Conservation (phyloP, 495 filamentous ascomycete genomes). For the Hypoxylon lienhwacheense region DNA sequence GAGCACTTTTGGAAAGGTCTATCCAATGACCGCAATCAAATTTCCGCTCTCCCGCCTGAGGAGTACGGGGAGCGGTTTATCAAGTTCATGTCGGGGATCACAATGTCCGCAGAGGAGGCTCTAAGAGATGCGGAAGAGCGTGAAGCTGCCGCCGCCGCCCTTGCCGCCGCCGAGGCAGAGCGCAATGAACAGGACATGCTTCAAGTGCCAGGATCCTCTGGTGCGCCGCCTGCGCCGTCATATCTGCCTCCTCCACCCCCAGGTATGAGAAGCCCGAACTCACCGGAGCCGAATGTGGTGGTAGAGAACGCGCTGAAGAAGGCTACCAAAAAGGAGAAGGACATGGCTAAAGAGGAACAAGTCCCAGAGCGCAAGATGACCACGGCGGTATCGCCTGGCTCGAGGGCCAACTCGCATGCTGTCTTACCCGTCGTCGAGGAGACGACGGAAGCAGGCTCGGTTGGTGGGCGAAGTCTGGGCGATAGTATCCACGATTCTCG, state of each 20-base stretch:
- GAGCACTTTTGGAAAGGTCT: slow-evolving; percentile 95
- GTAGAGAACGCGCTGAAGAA: slow-evolving; percentile 42
- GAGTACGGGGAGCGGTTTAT: slow-evolving; percentile 93
- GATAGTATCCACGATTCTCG: slow-evolving; percentile 50
- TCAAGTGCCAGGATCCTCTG: slow-evolving; percentile 11
- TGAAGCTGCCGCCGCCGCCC: slow-evolving; percentile 48
- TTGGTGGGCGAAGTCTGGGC: slow-evolving; percentile 53
- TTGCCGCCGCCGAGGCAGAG: slow-evolving; percentile 43
- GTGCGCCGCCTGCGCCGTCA: slow-evolving; percentile 46
- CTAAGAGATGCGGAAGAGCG: slow-evolving; percentile 60
- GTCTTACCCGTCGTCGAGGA: slow-evolving; percentile 92
- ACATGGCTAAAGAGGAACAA: slow-evolving; percentile 54
- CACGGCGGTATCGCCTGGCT: slow-evolving; percentile 49
- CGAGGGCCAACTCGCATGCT: slow-evolving; percentile 56
- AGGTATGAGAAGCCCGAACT: slow-evolving; percentile 49
- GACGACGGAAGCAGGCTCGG: slow-evolving; percentile 76
- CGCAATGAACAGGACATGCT: slow-evolving; percentile 18
- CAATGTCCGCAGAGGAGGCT: slow-evolving; percentile 84
- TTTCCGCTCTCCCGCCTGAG: slow-evolving; percentile 90
- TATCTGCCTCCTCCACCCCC: slow-evolving; percentile 50
- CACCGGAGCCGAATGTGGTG: slow-evolving; percentile 42
- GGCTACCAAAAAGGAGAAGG: slow-evolving; percentile 38
- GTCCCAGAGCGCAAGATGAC: slow-evolving; percentile 51
- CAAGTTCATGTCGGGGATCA: slow-evolving; percentile 86
- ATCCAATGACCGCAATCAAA: slow-evolving; percentile 74